Evolutionary conservation across 805 yeast species (phyloP), one percentile per base, ranked within the genome.

Genomic region (Spathaspora passalidarum): DNA sequence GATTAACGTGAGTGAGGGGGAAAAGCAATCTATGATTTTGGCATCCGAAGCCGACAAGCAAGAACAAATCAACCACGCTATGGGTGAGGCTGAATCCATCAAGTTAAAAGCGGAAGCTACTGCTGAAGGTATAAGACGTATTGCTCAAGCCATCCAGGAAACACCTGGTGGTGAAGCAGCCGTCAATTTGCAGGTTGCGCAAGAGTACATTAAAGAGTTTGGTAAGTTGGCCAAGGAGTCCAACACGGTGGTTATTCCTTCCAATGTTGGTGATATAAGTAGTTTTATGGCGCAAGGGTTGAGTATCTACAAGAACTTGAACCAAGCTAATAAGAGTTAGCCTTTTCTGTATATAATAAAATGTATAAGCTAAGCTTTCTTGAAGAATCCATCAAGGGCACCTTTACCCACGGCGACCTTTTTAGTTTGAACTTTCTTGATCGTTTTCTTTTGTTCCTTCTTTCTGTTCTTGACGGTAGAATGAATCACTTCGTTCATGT

Each of bases 1-100:
- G 41, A 88, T 88, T 61, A 88, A 88, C 61, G 81, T 84, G 49
- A 90, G 94, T 46, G 95, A 88, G 65, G 95, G 95, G 62, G 84
- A 81, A 51, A 86, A 84, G 60, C 80, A 78, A 47, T 75, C 88
- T 0, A 76, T 78, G 40, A 84, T 87, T 49, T 74, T 87, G 52
- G 82, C 83, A n/a, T 85, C 92, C 3, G 92, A 87, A 63, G 92
- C 88, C 49, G 63, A 66, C 39, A 79, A 80, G 63, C 70, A 77
- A 40, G 80, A 82, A 58, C 76, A 75, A 50, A 78, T 85, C 57
- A 85, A 86, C 59, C 69, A 66, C 35, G 91, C 92, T n/a, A 69
- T 63, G 51, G 92, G 90, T 75, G 88, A 84, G 54, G 82, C 88
- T 38, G 82, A 84, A 58, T 84, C 88, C 13, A 79, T 84, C 44